Evolutionary conservation across 495 filamentous ascomycete species (phyloP).

Genomic region (Penicillium salamii): DNA sequence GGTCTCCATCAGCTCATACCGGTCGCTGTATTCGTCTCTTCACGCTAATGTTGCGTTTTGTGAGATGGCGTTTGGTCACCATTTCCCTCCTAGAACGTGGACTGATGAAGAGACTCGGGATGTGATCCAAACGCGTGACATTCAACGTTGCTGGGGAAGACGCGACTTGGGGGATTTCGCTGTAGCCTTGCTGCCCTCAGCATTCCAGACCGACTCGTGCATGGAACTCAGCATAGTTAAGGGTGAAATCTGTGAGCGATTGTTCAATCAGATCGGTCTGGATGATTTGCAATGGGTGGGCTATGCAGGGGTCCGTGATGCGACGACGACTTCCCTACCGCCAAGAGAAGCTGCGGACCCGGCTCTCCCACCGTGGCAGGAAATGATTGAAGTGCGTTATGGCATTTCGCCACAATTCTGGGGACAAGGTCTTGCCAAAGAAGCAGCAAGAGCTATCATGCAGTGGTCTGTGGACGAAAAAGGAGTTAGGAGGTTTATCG

Average conservation of each 20-base stretch:
- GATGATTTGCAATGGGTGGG: slow-evolving; percentile 21
- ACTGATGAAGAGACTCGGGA: slow-evolving; percentile 20
- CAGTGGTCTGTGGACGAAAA: slow-evolving; percentile 15
- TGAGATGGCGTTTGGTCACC: slow-evolving; percentile 20
- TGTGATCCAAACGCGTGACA: slow-evolving; percentile 20
- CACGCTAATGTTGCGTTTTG: slow-evolving; percentile 22
- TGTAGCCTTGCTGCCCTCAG: slow-evolving; percentile 12
- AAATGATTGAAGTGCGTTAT: slow-evolving; percentile 28
- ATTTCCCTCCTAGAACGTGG: slow-evolving; percentile 18
- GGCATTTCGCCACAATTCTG: slow-evolving; percentile 20
- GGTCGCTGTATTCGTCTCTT: slow-evolving; percentile 17
- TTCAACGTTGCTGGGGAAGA: slow-evolving; percentile 17
- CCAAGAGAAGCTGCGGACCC: slow-evolving; percentile 12
- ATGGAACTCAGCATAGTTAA: not conserved
- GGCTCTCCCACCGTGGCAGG: slow-evolving; percentile 18
- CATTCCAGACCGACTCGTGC: not conserved
- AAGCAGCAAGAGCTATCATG: slow-evolving; percentile 20
- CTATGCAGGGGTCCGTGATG: slow-evolving; percentile 28
- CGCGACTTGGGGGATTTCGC: slow-evolving; percentile 23
- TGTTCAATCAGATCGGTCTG: slow-evolving; percentile 1
- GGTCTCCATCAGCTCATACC: slow-evolving; percentile 12
- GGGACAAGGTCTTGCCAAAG: slow-evolving; percentile 21
- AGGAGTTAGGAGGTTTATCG: slow-evolving; percentile 27
- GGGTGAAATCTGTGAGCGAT: not conserved
- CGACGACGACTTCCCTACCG: slow-evolving; percentile 22